Evolutionary conservation across 2,329 filamentous ascomycete genomes (phyloP), one percentile per base, ranked within the genome.

Genomic region (Dichotomopilus funicola): DNA sequence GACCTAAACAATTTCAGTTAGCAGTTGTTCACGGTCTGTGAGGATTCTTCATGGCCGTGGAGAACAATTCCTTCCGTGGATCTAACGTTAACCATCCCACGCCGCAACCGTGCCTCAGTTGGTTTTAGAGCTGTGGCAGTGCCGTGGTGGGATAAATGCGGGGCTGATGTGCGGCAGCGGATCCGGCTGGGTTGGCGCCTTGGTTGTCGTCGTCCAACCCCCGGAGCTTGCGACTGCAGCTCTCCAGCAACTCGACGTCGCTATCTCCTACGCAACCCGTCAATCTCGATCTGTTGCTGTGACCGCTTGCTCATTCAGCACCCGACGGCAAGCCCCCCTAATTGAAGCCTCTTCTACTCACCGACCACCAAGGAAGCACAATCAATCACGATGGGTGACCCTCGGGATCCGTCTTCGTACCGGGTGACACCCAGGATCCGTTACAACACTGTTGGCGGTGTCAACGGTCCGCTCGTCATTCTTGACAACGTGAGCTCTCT

Each of bases 401-500:
- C 78, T 56, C 77, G 80, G 69, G 78, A 80, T 65, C 76, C 80
- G 61, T 80, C 78, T 58, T 81, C 79, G 61, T 83, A 83, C 72
- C 81, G 78, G 60, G 74, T 83, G 66, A 71, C 77, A 64, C 81
- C 81, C 58, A 75, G 80, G 67, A 74, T 97, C 75, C 86, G 88
- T 68, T 99, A 99, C 84, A 99, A 99, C 79, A 99, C 94, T 66
- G 91, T 99, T 71, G 89, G 91, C 70, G 92, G 92, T 78, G 87
- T 99, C 75, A 99, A 99, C 77, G 94, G 94, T 58, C 94, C 94
- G 67, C 83, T 99, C 74, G 94, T 99, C 70, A 92, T 99, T 70
- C 83, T 99, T 64, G 94, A 97, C 72, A 95, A 95, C 82, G 92
- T 95, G 73, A 65, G 85, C 56, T 46, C 59, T 53, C 33, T 31